A percentile compares a stretch with the other conserved stretches of the same genome.
phyloP scores from a whole-genome alignment of 345 rosid species.

The Lepidium didymum region DNA sequence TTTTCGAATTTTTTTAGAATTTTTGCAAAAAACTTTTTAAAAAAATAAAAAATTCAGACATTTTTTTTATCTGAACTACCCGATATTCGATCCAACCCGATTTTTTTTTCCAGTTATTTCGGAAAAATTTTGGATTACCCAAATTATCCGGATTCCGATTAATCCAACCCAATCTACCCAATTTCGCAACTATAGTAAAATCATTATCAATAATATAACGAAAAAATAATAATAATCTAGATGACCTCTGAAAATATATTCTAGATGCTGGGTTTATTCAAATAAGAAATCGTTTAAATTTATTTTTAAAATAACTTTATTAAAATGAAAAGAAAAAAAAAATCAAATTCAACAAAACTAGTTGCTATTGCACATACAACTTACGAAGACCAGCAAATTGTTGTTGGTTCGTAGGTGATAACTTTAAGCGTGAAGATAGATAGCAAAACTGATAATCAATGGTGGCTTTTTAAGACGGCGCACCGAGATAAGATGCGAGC shows the following conservation, averaged over 20 bases:
- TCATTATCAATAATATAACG: too few species aligned
- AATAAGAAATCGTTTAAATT: not conserved
- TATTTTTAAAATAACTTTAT: not conserved
- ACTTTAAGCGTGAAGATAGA: not conserved
- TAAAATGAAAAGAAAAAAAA: not conserved
- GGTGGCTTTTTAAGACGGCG: constrained; percentile 50
- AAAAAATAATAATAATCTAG: too few species aligned
- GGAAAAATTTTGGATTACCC: too few species aligned
- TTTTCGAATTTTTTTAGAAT: too few species aligned
- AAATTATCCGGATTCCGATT: too few species aligned
- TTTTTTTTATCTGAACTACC: too few species aligned
- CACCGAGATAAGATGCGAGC: constrained; percentile 90
- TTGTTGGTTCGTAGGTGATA: constrained; percentile 1
- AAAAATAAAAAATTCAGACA: too few species aligned
- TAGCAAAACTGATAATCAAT: constrained; percentile 13
- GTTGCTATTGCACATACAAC: constrained; percentile 3
- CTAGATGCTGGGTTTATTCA: not conserved
- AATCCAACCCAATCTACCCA: too few species aligned
- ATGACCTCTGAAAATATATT: constrained; percentile 18
- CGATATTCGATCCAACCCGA: too few species aligned
- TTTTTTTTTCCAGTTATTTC: too few species aligned
- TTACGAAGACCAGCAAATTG: not conserved
- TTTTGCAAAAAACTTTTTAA: too few species aligned
- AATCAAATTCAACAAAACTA: not conserved
- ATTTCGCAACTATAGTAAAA: too few species aligned